Evolutionary conservation across 495 filamentous ascomycete species (phyloP).

Genomic region (Penicillium turbatum): DNA sequence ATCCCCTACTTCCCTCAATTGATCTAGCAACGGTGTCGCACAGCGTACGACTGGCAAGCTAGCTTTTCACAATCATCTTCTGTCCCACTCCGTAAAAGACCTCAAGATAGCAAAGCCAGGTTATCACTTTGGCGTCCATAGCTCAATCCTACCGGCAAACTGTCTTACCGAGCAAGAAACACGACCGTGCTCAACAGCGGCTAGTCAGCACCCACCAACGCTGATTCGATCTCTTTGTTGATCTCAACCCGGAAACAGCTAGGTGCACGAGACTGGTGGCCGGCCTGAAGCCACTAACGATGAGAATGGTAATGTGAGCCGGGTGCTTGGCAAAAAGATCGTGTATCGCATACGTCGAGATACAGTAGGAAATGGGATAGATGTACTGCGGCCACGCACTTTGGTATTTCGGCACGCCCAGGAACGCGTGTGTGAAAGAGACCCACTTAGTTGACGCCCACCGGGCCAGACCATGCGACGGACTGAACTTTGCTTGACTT

Average conservation of each 20-base stretch:
- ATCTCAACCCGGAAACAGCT: slow-evolving; percentile 14
- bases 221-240: slow-evolving; percentile 22
- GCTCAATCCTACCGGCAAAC: background rate
- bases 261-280: slow-evolving; percentile 5
- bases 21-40: background rate
- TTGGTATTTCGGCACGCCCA: slow-evolving; percentile 18
- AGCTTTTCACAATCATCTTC: background rate
- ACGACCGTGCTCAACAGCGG: background rate
- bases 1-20: background rate
- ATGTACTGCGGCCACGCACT: slow-evolving; percentile 21
- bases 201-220: background rate
- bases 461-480: slow-evolving; percentile 25
- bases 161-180: background rate
- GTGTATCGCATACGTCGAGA: background rate
- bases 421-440: slow-evolving; percentile 13
- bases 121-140: background rate
- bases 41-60: background rate
- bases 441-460: slow-evolving; percentile 21
- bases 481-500: slow-evolving; percentile 19
- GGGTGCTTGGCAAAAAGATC: background rate
- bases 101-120: background rate
- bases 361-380: background rate
- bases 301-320: background rate
- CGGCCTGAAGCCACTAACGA: slow-evolving; percentile 7
- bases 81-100: background rate